Conservation (phyloP, 768 basidiomycete species). For the Lentinula aciculospora region DNA sequence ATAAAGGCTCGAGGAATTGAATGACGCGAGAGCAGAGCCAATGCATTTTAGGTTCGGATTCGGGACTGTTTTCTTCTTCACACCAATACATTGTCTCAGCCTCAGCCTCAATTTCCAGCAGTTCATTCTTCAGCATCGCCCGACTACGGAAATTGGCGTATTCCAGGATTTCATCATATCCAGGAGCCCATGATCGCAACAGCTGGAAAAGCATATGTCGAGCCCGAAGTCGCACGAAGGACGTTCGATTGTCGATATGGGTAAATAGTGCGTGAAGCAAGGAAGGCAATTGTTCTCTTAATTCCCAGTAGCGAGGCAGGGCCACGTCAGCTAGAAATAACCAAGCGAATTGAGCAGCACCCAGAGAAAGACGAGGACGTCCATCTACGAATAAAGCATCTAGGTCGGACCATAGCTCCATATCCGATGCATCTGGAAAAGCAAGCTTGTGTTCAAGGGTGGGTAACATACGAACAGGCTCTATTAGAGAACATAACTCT, state of each 20-base stretch:
- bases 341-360: constrained; percentile 85
- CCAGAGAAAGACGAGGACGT: constrained; percentile 63
- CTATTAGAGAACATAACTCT: constrained; percentile 80
- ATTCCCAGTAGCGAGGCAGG: constrained; percentile 71
- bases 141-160: constrained; percentile 43
- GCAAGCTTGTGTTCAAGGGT: constrained; percentile 66
- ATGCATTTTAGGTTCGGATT: constrained; percentile 63
- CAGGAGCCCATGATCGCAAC: constrained; percentile 75
- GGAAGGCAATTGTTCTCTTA: constrained; percentile 60
- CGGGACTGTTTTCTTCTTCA: constrained; percentile 55
- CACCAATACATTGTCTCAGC: constrained; percentile 61
- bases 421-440: constrained; percentile 57
- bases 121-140: constrained; percentile 40
- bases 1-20: constrained; percentile 60
- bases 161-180: constrained; percentile 69
- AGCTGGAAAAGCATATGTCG: constrained; percentile 82
- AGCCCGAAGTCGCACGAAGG: constrained; percentile 64
- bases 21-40: constrained; percentile 63
- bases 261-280: constrained; percentile 78
- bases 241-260: constrained; percentile 74
- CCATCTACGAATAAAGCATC: constrained; percentile 66
- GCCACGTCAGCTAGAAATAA: constrained; percentile 77
- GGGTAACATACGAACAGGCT: constrained; percentile 80
- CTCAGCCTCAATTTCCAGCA: constrained; percentile 54
- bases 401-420: constrained; percentile 76